Percentiles rank a stretch among this genome's conserved stretches.
Conservation (phyloP, 2,329 filamentous ascomycete species). For the Alternaria viburni region DNA sequence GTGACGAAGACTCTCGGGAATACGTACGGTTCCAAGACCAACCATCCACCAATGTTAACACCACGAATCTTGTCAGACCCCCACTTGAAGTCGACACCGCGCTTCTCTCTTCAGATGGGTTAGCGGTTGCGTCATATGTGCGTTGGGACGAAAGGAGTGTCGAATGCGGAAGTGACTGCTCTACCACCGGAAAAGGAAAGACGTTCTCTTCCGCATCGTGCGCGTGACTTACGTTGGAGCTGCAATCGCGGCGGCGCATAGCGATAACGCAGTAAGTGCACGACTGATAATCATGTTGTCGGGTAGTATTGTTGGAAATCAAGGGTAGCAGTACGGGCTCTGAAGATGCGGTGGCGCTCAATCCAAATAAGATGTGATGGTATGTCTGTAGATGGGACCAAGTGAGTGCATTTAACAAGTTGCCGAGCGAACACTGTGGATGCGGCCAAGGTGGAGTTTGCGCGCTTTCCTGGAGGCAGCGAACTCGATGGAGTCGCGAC, state of each 20-base stretch:
- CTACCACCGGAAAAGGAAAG: background rate
- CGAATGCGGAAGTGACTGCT: background rate
- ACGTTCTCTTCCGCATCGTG: background rate
- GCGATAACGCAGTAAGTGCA: constrained; percentile 28
- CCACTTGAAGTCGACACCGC: constrained; percentile 55
- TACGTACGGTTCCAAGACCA: constrained; percentile 54
- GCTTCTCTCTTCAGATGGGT: constrained; percentile 34
- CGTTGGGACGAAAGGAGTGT: background rate
- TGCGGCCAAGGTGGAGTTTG: background rate
- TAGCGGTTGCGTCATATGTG: constrained; percentile 3
- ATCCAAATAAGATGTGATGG: constrained; percentile 11
- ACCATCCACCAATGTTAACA: constrained; percentile 60
- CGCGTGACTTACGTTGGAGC: constrained; percentile 40
- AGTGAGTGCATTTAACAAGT: constrained; percentile 8
- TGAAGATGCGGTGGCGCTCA: constrained; percentile 14
- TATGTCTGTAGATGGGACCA: constrained; percentile 9
- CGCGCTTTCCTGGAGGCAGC: constrained; percentile 11
- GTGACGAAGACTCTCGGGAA: background rate
- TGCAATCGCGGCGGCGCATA: constrained; percentile 30
- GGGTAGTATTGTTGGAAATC: constrained; percentile 11
- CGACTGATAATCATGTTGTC: constrained; percentile 36
- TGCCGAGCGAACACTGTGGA: constrained; percentile 6
- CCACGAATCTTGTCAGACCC: constrained; percentile 58
- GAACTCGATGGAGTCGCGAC: constrained; percentile 1
- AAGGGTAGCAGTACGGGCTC: constrained; percentile 2